These are phyloP conservation scores for Solanum verrucosum DNA, from an alignment of 257 asterid genomes.

Conservation along the genomic window DNA sequence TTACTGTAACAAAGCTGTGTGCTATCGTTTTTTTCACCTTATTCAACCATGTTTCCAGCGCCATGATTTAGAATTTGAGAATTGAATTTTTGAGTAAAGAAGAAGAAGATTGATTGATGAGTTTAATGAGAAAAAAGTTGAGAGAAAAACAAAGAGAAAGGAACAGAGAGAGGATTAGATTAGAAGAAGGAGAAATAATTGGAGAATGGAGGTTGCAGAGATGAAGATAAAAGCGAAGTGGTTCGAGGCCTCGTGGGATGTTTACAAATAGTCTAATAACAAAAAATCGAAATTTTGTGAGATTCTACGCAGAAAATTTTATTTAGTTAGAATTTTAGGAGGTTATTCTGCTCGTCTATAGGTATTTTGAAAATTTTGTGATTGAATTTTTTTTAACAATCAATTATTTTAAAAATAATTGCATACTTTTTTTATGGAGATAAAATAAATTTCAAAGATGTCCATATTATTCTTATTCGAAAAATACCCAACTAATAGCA, in stretches of 20 bases:
- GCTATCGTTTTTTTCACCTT: conserved; percentile 39
- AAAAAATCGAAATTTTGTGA: neutral
- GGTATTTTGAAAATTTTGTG: fast-evolving
- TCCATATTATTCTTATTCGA: no score
- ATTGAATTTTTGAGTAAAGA: neutral
- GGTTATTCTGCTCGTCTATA: no score
- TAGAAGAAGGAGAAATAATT: conserved; percentile 18
- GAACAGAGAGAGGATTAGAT: neutral
- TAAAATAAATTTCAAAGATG: no score
- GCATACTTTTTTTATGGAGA: no score
- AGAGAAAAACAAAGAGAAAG: conserved; percentile 3
- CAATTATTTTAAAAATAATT: no score
- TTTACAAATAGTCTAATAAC: conserved; percentile 18
- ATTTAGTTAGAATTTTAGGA: no score
- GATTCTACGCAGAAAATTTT: fast-evolving
- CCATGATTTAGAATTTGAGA: neutral
- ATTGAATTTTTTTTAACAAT: no score
- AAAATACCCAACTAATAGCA: neutral
- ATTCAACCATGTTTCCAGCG: conserved; percentile 6
- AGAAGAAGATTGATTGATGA: neutral
- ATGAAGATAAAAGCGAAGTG: conserved; percentile 29
- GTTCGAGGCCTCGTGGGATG: conserved; percentile 50
- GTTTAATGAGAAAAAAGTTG: neutral
- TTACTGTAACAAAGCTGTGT: conserved; percentile 33
- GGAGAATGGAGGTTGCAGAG: conserved; percentile 30